Base-by-base conservation (phyloP, 352 stramenopile species). In the Aphanomyces euteiches region DNA sequence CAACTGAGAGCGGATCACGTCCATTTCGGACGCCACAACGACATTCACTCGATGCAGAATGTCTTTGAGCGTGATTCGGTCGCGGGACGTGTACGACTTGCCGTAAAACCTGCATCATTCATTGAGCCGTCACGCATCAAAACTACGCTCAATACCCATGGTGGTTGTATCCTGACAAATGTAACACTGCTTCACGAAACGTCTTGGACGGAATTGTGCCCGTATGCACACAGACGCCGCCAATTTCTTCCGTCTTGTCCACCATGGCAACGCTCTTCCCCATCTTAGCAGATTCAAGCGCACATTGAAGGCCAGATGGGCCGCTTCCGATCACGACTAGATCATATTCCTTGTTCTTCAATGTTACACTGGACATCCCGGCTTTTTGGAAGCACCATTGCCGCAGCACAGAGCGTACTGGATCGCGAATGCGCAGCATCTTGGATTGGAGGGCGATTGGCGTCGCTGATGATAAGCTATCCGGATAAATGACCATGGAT, bases 121-220 rank as follows among this genome's bases (percentile, higher is more conserved):
- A 28, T 28, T 28, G 28, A 28, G 28, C 28, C 28, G 28, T 28
- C 28, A 28, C 28, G 28, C 28, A 28, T 28, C 28, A 28, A 28
- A 28, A 28, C 28, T 28, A 28, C 2, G 28, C 28, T 28, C 28
- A 28, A 21, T 56, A 87, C 72, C 89, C 86, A 64, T 94, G 87
- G 76, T 97, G 90, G 41, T 89, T 81, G 74, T 92, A 96, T n/a
- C 88, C 90, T 7, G 89, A 94, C 36, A 97, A 79, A 65, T 97
- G 89, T 38, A 97, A 74, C 67, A 97, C 86, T 21, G 90, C 89
- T 74, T 97, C 90, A 21, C 90, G 88, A 75, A 97, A 97, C 6
- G 90, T 97, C 75, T 94, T 94, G 76, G 84, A 92, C 60, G 87
- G 86, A 75, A 94, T 93, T 1, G 87, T 94, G 61, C 87, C 87